Percentiles rank a stretch among this genome's conserved stretches.
phyloP scores from a whole-genome alignment of 441 rosid genomes.

The Capsella rubella region DNA sequence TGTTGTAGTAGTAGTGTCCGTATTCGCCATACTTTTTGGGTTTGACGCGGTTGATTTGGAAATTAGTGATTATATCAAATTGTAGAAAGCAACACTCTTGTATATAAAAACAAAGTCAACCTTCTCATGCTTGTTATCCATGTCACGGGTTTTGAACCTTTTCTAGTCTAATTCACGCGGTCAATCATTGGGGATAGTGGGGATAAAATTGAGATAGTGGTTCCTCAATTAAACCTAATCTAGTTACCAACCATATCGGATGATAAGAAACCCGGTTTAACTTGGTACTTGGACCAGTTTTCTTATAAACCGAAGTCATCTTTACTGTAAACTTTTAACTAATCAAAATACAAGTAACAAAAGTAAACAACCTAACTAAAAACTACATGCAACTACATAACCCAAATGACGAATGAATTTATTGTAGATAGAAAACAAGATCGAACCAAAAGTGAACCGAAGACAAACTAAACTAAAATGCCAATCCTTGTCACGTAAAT shows the following conservation, averaged over 20 bases:
- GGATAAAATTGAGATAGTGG: not conserved
- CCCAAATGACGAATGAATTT: too few relatives aligned
- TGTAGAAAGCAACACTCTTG: not conserved
- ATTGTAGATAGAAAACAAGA: conserved; percentile 3
- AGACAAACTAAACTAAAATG: not conserved
- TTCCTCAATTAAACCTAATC: conserved; percentile 4
- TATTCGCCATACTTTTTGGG: not conserved
- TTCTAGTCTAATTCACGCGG: conserved; percentile 21
- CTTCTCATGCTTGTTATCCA: conserved; percentile 19
- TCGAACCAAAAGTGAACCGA: conserved; percentile 11
- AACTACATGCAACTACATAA: too few relatives aligned
- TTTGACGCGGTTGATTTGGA: conserved; percentile 7
- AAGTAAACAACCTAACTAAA: too few relatives aligned
- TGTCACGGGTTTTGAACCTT: conserved; percentile 1
- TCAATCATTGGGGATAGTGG: conserved; percentile 23
- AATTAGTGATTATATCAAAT: conserved; percentile 6
- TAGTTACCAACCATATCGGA: not conserved
- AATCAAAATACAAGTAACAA: not conserved
- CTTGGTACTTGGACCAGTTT: not conserved
- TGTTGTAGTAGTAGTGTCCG: not conserved
- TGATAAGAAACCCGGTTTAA: not conserved
- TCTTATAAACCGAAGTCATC: not conserved
- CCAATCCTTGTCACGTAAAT: conserved; percentile 5
- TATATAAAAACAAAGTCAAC: conserved; percentile 14
- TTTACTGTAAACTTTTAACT: not conserved